Evolutionary conservation across 2,329 filamentous ascomycete genomes (phyloP).

Genomic region (Aspergillus sclerotialis): DNA sequence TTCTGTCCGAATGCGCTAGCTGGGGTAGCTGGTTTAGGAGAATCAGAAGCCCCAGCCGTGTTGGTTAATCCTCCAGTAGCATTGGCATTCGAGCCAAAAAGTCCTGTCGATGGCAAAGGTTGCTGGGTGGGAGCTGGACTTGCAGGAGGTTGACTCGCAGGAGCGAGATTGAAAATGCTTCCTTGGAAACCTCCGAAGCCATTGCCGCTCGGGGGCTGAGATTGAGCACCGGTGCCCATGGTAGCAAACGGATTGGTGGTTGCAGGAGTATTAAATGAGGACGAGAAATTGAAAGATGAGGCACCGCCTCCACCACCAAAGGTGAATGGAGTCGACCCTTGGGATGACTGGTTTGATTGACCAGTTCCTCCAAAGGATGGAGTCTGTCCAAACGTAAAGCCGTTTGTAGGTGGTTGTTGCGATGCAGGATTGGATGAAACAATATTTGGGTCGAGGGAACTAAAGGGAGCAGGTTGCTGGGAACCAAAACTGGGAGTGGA

Average conservation of each 20-base stretch:
- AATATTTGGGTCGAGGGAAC: constrained; percentile 22
- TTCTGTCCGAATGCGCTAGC: no score
- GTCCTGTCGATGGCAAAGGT: constrained; percentile 11
- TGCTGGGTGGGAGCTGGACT: constrained; percentile 16
- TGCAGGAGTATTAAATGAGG: constrained; percentile 14
- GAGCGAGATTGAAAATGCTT: constrained; percentile 24
- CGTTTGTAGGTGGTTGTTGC: constrained; percentile 18
- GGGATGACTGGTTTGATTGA: constrained; percentile 12
- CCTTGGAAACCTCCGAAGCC: constrained; percentile 26
- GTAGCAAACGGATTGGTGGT: constrained; percentile 31
- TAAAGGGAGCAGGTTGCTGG: constrained; percentile 20
- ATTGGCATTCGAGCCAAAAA: constrained; percentile 10
- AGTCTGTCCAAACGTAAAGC: constrained; percentile 29
- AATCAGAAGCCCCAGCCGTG: constrained; percentile 5
- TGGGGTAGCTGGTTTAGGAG: constrained; percentile 12
- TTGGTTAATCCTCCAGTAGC: constrained; percentile 10
- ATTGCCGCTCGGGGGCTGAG: constrained; percentile 11
- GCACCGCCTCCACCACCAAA: constrained; percentile 21
- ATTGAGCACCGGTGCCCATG: constrained; percentile 14
- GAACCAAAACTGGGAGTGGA: constrained; percentile 11
- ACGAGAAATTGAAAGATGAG: constrained; percentile 28
- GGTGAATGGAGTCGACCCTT: constrained; percentile 20
- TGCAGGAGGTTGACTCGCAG: constrained; percentile 14
- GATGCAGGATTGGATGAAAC: constrained; percentile 14
- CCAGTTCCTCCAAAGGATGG: constrained; percentile 27